phyloP scores from a whole-genome alignment of 257 asterid species.

The Sherardia arvensis region DNA sequence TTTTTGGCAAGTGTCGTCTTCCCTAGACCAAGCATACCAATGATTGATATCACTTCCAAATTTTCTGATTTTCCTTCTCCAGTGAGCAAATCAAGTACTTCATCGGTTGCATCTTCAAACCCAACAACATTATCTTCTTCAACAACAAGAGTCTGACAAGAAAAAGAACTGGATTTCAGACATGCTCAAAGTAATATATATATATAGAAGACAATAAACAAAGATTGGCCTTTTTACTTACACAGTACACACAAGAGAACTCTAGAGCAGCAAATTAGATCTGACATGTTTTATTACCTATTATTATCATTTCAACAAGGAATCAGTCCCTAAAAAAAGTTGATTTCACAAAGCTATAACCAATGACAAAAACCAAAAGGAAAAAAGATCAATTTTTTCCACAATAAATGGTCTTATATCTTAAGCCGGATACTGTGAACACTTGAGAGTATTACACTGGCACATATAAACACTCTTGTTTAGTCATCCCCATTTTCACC shows the following conservation, averaged over 20 bases:
- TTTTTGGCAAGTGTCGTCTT: slow-evolving; percentile 30
- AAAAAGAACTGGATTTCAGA: background rate
- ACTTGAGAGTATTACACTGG: background rate
- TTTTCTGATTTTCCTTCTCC: slow-evolving; percentile 6
- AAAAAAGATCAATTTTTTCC: background rate
- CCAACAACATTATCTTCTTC: slow-evolving; percentile 27
- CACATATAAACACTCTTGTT: background rate
- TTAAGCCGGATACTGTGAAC: too few species aligned
- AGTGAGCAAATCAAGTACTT: slow-evolving; percentile 14
- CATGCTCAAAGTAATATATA: background rate
- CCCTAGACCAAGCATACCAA: slow-evolving; percentile 34
- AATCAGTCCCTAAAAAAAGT: background rate
- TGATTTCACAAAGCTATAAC: background rate
- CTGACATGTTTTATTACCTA: background rate
- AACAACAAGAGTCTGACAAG: slow-evolving; percentile 5
- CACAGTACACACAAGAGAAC: background rate
- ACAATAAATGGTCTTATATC: background rate
- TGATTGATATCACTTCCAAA: slow-evolving; percentile 18
- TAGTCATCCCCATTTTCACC: background rate
- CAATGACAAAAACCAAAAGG: background rate
- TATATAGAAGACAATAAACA: background rate
- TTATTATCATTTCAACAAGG: background rate
- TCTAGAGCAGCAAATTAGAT: background rate
- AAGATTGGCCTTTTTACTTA: background rate
- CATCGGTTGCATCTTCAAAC: slow-evolving; percentile 18